These are phyloP conservation scores for Phyllosticta citriasiana DNA, from an alignment of 2,329 filamentous ascomycete genomes.

Conservation along the genomic window DNA sequence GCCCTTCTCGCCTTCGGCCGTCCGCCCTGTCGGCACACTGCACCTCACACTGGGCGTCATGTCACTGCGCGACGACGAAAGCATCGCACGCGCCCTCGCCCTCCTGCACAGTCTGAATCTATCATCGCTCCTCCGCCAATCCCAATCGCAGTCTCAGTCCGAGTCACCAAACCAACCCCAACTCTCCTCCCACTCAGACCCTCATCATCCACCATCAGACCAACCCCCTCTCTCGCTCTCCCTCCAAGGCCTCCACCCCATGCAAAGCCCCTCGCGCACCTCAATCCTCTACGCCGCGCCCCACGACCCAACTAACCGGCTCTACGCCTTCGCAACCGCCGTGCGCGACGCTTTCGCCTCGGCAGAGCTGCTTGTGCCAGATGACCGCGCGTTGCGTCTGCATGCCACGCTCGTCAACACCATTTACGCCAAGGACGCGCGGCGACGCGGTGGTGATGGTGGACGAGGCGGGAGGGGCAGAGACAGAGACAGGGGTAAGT, in stretches of 20 bases:
- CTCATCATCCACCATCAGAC: constrained; percentile 15
- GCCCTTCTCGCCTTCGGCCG: constrained; percentile 53
- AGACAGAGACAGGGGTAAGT: neutral
- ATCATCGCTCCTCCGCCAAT: constrained; percentile 24
- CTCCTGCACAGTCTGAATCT: constrained; percentile 38
- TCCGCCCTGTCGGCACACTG: constrained; percentile 68
- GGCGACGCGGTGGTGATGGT: constrained; percentile 19
- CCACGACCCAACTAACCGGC: constrained; percentile 38
- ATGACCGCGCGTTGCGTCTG: constrained; percentile 56
- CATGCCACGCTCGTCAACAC: constrained; percentile 86
- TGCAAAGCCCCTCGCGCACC: constrained; percentile 48
- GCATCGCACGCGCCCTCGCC: constrained; percentile 34
- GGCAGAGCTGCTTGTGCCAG: constrained; percentile 46
- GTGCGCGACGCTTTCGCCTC: constrained; percentile 46
- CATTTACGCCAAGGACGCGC: constrained; percentile 53
- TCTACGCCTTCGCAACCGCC: constrained; percentile 49
- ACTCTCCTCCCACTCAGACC: neutral
- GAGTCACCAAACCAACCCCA: neutral
- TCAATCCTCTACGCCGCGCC: constrained; percentile 59
- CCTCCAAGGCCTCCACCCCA: constrained; percentile 45
- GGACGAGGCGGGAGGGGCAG: constrained; percentile 8
- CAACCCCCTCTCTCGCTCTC: constrained; percentile 28
- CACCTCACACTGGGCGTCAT: constrained; percentile 85
- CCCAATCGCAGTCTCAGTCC: constrained; percentile 26
- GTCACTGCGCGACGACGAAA: constrained; percentile 49